Evolutionary conservation across 352 stramenopile species (phyloP), one percentile per base, ranked within the genome.

Genomic region (Pythium diclinum): DNA sequence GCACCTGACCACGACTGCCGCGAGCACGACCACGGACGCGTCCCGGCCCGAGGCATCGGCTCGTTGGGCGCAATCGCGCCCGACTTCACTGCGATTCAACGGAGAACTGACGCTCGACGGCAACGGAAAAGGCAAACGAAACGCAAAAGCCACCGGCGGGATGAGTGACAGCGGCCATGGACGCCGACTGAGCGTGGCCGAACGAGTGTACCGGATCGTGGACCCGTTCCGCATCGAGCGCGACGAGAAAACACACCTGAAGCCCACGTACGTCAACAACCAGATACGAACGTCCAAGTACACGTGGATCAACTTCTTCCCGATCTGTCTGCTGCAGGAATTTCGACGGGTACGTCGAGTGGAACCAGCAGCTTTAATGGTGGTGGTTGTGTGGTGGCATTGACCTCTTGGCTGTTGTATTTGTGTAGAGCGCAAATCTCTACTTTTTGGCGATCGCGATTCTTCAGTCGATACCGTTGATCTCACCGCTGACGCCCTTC

Each of bases 401-500:
- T 28, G 25, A 28, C 25, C 25, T 28, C 25, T 28, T 28, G 25
- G 25, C 25, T 28, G 25, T 28, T 28, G 25, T 28, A 28, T 28
- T 28, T 28, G 25, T 28, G 83, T 64, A 92, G 72, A 91, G 95
- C 59, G 92, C 90, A 3, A 98, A 98, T 67, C 71, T 98, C 63
- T 98, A 98, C 74, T 98, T 98, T 73, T 69, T 98, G 13, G 78
- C 91, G 63, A 95, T 98, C 48, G 89, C 89, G 4, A 74, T 93
- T 32, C 78, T 98, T 51, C 97, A 98, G 83, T 94, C 92, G 0
- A 81, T 98, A 19, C 88, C 81, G 49, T 75, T 83, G 13, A 81
- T 94, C 25, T 92, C 83, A 7, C 85, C 87, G 6, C 63, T 92
- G 10, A 89, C 74, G 11, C 80, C 83, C 30, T 72, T 87, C 56